Base-by-base conservation (phyloP, 2,329 filamentous ascomycete genomes). In the Aspergillus sp. region DNA sequence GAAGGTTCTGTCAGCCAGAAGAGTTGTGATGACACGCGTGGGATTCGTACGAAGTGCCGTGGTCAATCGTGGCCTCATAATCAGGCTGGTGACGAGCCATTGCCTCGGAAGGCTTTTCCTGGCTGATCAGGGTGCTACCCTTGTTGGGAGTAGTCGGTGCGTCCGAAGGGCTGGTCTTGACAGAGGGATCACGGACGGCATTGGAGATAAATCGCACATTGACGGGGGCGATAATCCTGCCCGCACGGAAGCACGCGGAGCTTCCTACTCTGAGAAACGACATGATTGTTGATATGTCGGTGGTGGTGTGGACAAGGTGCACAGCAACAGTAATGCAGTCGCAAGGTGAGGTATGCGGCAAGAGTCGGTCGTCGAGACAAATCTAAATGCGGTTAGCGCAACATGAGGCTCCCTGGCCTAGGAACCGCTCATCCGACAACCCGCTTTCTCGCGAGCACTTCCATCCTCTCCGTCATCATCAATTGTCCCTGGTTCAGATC, bases 21-120 rank as follows among this genome's bases (percentile, higher is more conserved):
- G 39, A 44, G 35, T 50, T 43, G 12, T 27, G 35, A 37, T 33
- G 26, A 13, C 12, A 30, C 30, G 40, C 33, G 33, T 41, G 51
- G 32, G 11, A 31, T 7, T 60, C 85, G 65, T 79, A 96, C 90
- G 90, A 96, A 53, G 89, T 94, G 51, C 87, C 87, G 71, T 90
- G 90, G 70, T 97, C 91, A 58, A 87, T 78, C 40, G 83, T 83
- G 35, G 85, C 85, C 53, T 79, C 78, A 67, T 94, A 96, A 65
- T 95, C 85, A 48, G 88, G 89, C 58, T 86, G 77, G 66, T 93
- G 88, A 54, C 74, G 75, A 53, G 75, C 66, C 61, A 74, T 70
- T 48, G 71, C 74, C 57, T 78, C 69, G 9, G 67, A 61, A 31
- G 78, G 66, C 19, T 61, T 65, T 52, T 81, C 70, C 53, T 76